Percentiles rank a stretch among this genome's conserved stretches.
Conservation (phyloP, 495 filamentous ascomycete genomes). For the Jackrogersella multiformis region DNA sequence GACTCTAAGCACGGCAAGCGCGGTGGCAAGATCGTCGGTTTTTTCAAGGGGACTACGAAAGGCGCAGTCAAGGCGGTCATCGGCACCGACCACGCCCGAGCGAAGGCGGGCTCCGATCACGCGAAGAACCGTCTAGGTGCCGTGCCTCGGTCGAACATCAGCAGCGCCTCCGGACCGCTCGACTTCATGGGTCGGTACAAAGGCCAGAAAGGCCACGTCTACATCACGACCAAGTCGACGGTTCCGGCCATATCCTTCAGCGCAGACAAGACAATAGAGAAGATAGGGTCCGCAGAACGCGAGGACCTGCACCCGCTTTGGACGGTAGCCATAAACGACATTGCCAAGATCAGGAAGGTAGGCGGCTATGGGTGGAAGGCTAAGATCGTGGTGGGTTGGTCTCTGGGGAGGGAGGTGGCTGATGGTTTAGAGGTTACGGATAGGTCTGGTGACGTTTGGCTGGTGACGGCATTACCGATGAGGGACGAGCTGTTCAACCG, state of each 20-base stretch:
- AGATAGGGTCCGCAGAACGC: slow-evolving; percentile 60
- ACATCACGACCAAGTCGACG: slow-evolving; percentile 69
- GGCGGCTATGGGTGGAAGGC: slow-evolving; percentile 91
- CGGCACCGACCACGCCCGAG: slow-evolving; percentile 73
- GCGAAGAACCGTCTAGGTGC: slow-evolving; percentile 78
- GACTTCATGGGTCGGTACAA: slow-evolving; percentile 77
- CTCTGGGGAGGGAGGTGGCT: slow-evolving; percentile 75
- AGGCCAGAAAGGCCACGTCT: slow-evolving; percentile 76
- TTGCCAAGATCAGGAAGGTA: slow-evolving; percentile 77
- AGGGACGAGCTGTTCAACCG: slow-evolving; percentile 89
- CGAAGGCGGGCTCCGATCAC: slow-evolving; percentile 69
- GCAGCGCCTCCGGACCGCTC: slow-evolving; percentile 68
- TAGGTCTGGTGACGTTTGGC: slow-evolving; percentile 60
- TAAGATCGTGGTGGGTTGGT: slow-evolving; percentile 86
- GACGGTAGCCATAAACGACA: slow-evolving; percentile 62
- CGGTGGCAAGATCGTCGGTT: slow-evolving; percentile 65
- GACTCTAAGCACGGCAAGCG: slow-evolving; percentile 48
- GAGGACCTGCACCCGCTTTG: slow-evolving; percentile 65
- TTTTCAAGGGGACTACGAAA: slow-evolving; percentile 76
- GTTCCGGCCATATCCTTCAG: slow-evolving; percentile 69
- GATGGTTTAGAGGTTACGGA: slow-evolving; percentile 79
- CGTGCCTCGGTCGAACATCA: slow-evolving; percentile 60
- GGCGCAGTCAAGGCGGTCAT: slow-evolving; percentile 73
- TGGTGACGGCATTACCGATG: slow-evolving; percentile 76
- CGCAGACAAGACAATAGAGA: slow-evolving; percentile 48